Evolutionary conservation across 768 basidiomycete species (phyloP).

Genomic region (Cystobasidium ongulense): DNA sequence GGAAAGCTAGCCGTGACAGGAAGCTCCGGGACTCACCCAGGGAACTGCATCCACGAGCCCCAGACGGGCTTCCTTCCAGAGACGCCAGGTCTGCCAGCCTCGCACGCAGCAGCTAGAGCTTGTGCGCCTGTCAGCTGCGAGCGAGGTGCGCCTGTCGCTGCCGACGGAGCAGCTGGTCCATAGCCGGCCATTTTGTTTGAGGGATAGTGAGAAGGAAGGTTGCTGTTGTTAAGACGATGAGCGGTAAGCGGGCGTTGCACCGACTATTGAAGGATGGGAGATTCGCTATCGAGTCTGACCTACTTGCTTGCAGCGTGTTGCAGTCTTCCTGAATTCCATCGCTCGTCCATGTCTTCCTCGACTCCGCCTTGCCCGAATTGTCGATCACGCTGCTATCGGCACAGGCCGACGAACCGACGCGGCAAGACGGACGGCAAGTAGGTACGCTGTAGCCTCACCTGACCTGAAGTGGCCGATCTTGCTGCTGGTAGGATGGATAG

Average conservation of each 20-base stretch:
- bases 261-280: no score
- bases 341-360: background rate
- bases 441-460: no score
- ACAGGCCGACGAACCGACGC: background rate
- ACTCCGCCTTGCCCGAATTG: background rate
- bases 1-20: background rate
- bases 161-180: slow-evolving; percentile 1
- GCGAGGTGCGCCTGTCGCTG: background rate
- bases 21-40: slow-evolving; percentile 21
- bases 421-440: background rate
- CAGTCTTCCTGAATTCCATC: background rate
- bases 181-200: slow-evolving; percentile 13
- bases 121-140: slow-evolving; percentile 3
- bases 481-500: no score
- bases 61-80: slow-evolving; percentile 11
- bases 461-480: no score
- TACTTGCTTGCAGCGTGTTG: no score
- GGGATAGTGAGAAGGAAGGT: background rate
- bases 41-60: slow-evolving; percentile 25
- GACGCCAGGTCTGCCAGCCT: background rate
- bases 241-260: no score
- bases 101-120: slow-evolving; percentile 10
- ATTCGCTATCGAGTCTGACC: no score
- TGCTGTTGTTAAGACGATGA: background rate
- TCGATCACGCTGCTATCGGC: background rate